Base-by-base conservation (phyloP, 2,329 filamentous ascomycete genomes). In the Penicillium sclerotigenum region DNA sequence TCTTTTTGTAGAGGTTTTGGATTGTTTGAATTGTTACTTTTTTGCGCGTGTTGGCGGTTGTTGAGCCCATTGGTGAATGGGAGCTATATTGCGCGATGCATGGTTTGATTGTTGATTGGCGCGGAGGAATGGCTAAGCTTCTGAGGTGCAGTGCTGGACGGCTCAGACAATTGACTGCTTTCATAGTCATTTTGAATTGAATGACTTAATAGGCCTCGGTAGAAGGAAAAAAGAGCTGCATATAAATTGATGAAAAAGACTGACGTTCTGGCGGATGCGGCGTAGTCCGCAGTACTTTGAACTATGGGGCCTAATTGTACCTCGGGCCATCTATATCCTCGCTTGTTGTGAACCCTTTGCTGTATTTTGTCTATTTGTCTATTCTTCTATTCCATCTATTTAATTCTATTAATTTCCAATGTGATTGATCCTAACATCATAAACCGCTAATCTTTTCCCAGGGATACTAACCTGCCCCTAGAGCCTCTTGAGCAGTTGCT, bases 21-120 rank as follows among this genome's bases (percentile, higher is more conserved):
- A 99, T 75, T 8, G 87, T 90, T 65, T 86, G 86, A 62, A 97
- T 77, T 6, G 92, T 97, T 59, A 96, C 85, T 69, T 94, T 95
- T 76, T 95, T 96, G 67, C 91, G 84, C 11, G 47, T 40, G 29
- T 1, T 29, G 4, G 79, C 71, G 33, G 2, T 56, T 33, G 18
- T 40, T 5, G 53, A 52, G 29, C 70, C 70, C 64, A 74, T 82
- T 46, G 92, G 91, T 1, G 91, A 93, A 74, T 97, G 91, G 1
- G 93, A 96, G 73, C 89, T 93, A 74, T 82, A 74, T 56, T 81
- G 75, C 57, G 57, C 57, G 33, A 64, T 60, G 57, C 53, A 59
- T 54, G 60, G n/a, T 46, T 26, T 47, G 9, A 50, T 43, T 52
- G 54, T 36, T 36, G 52, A 45, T 31, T 14, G 34, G 6, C 54